Evolutionary conservation across 805 yeast genomes (phyloP), one percentile per base, ranked within the genome.

Genomic region (Kazachstania africana): DNA sequence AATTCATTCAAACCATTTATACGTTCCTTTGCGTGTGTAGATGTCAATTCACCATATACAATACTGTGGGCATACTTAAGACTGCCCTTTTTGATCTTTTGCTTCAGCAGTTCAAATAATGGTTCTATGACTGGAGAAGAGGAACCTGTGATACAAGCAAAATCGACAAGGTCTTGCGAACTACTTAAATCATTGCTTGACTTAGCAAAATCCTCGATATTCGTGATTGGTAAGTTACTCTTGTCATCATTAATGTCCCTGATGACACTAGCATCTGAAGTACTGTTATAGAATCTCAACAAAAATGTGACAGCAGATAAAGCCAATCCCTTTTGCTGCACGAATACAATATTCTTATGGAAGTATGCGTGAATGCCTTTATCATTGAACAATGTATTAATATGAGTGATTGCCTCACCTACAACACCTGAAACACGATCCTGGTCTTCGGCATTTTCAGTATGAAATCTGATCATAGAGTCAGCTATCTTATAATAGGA

Each of bases 331-430:
- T 65, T 60, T 41, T 78, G 77, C 48, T 82, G 87, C 12, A 85
- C 75, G 28, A 78, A 72, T 6, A 85, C 76, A 26, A 75, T 70
- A 39, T 74, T 71, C 37, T 74, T 69, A 35, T 79, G 74, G 27
- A 81, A 61, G 20, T 78, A 73, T 2, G 95, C 95, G 55, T 84
- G 94, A 12, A 87, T 66, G 24, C 72, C 72, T 30, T 65, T 68
- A 12, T 67, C 70, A 12, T 69, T 66, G 49, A 72, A 80, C 20
- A 78, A 60, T 28, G 78, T 91, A 55, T 88, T 85, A 34, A 87
- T 73, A 53, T 84, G 85, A 16, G 87, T 76, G 28, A 87, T 75
- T 35, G 79, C 69, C 44, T 85, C 95, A 29, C 96, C 95, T 58
- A 83, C 70, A 13, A 77, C 67, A 28, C 76, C 66, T 19, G 68